A percentile compares a stretch with the other conserved stretches of the same genome.
Evolutionary conservation across 2,329 filamentous ascomycete species (phyloP).

Genomic region (Coleophoma eucalyptorum): DNA sequence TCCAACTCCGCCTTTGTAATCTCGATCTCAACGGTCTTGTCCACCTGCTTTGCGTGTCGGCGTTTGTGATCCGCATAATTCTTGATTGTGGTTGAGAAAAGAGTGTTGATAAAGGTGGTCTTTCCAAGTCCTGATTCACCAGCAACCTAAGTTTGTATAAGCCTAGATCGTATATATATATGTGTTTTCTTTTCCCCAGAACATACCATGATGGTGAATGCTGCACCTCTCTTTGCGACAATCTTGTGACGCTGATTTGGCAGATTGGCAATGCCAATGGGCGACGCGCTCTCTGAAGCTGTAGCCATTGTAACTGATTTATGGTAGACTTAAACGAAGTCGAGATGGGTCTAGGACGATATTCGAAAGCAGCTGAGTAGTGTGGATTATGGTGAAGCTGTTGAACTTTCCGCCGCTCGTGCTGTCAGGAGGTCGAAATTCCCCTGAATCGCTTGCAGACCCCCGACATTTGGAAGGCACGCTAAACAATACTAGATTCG

Average conservation of each 20-base stretch:
- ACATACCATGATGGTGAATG: constrained; percentile 96
- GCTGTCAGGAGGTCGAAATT: constrained; percentile 10
- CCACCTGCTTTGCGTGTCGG: constrained; percentile 97
- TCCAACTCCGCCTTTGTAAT: constrained; percentile 99
- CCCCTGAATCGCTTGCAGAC: constrained; percentile 4
- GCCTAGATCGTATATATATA: background rate
- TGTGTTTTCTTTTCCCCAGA: background rate
- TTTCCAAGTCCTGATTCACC: constrained; percentile 98
- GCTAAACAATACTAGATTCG: background rate
- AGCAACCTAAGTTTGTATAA: constrained; percentile 64
- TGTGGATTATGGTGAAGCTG: background rate
- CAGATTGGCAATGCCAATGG: constrained; percentile 72
- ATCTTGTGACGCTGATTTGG: constrained; percentile 75
- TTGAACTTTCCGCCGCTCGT: background rate
- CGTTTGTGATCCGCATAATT: constrained; percentile 99
- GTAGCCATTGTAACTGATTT: constrained; percentile 44
- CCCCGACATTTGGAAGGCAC: constrained; percentile 2
- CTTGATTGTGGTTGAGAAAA: constrained; percentile 99
- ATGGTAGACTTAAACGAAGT: no score
- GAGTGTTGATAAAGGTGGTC: constrained; percentile 99
- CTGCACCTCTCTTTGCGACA: constrained; percentile 81
- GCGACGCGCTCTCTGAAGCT: constrained; percentile 57
- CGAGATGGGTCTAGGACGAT: background rate
- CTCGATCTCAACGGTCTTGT: constrained; percentile 99
- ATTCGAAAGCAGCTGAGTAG: background rate